phyloP scores from a whole-genome alignment of 164 flowering plant genomes.

The Akebia trifoliata region DNA sequence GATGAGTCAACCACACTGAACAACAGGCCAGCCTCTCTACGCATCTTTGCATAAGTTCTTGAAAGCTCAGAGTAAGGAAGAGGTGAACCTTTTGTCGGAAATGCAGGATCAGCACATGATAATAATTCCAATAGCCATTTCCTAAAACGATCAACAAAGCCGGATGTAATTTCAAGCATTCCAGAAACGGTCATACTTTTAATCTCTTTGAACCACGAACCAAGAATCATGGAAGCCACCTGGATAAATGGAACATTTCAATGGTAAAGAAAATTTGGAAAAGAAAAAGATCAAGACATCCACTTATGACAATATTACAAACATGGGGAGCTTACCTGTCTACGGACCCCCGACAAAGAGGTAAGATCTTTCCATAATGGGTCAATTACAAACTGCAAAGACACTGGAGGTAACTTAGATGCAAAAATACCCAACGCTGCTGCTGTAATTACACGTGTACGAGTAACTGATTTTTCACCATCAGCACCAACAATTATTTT shows the following conservation, averaged over 20 bases:
- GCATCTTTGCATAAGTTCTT: constrained; percentile 94
- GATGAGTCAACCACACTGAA: constrained; percentile 45
- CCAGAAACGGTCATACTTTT: constrained; percentile 23
- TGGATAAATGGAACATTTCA: constrained; percentile 19
- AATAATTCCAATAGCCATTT: constrained; percentile 73
- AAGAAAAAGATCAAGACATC: not conserved
- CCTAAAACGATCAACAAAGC: constrained; percentile 36
- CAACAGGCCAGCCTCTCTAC: constrained; percentile 70
- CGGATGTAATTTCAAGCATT: constrained; percentile 21
- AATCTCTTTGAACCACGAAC: constrained; percentile 91
- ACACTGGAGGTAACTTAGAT: constrained; percentile 58
- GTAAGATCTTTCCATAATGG: constrained; percentile 68
- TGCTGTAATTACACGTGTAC: constrained; percentile 79
- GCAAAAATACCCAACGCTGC: constrained; percentile 81
- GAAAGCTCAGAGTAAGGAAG: constrained; percentile 92
- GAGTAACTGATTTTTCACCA: constrained; percentile 78
- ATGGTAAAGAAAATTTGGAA: not conserved
- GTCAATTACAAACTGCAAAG: constrained; percentile 48
- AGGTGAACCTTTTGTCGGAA: constrained; percentile 75
- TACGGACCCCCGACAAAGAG: constrained; percentile 89
- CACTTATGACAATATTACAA: not conserved
- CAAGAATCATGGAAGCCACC: constrained; percentile 89
- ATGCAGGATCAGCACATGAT: constrained; percentile 75
- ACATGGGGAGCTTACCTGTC: constrained; percentile 58
- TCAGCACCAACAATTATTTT: constrained; percentile 93